phyloP scores from a whole-genome alignment of 768 basidiomycete species.

The Boletellus emodensis region DNA sequence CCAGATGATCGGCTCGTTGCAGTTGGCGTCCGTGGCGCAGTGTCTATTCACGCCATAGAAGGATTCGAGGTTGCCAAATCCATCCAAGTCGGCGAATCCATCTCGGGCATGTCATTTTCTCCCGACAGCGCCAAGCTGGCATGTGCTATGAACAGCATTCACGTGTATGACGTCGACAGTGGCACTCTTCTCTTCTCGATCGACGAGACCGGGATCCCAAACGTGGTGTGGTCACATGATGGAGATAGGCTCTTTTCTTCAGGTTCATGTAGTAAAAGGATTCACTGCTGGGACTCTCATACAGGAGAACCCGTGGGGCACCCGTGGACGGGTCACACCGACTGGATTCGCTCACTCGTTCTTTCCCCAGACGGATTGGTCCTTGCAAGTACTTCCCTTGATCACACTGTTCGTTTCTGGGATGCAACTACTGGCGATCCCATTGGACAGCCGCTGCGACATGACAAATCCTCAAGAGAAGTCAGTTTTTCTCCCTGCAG shows the following conservation, averaged over 20 bases:
- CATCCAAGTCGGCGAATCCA: neutral
- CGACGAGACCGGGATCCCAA: neutral
- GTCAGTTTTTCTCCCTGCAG: neutral
- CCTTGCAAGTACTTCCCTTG: neutral
- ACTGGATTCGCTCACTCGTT: neutral
- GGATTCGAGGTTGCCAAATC: too few relatives aligned
- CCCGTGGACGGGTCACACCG: conserved; percentile 13
- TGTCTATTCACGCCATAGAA: neutral
- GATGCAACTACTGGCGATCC: neutral
- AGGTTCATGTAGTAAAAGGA: neutral
- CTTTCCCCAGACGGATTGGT: neutral
- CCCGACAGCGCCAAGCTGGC: neutral
- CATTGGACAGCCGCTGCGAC: neutral
- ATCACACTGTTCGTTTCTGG: conserved; percentile 10
- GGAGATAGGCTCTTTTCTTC: conserved; percentile 1
- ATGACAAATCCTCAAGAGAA: rapidly evolving
- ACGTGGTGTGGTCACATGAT: conserved; percentile 6
- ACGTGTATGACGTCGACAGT: neutral
- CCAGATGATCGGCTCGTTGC: conserved; percentile 1
- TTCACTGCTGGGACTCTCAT: neutral
- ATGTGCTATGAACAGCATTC: neutral
- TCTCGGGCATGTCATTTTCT: neutral
- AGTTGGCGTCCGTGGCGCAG: neutral
- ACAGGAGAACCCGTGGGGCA: neutral
- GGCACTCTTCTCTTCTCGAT: neutral